phyloP scores from a whole-genome alignment of 768 basidiomycete genomes.

The Candolleomyces aberdarensis region DNA sequence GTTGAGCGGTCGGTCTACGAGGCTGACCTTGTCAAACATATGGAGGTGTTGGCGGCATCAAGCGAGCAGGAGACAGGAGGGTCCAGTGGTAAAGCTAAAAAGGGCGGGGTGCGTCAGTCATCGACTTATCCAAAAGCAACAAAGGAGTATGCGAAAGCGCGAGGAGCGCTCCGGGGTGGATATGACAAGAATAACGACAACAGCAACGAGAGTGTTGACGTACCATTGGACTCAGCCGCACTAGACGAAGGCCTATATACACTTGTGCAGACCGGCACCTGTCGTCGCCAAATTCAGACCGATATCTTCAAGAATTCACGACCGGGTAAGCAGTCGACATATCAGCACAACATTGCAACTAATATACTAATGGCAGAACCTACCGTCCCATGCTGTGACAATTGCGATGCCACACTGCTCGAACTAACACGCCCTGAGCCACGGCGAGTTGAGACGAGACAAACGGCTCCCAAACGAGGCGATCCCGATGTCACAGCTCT shows the following conservation, averaged over 20 bases:
- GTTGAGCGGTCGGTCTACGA: constrained; percentile 20
- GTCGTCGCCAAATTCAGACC: constrained; percentile 20
- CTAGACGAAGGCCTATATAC: constrained; percentile 26
- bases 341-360: neutral
- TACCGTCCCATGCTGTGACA: neutral
- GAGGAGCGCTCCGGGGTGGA: constrained; percentile 10
- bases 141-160: constrained; percentile 12
- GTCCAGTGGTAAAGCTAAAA: neutral
- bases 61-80: neutral
- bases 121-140: constrained; percentile 12
- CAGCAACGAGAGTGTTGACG: neutral
- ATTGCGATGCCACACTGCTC: neutral
- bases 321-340: constrained; percentile 8
- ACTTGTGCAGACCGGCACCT: constrained; percentile 24
- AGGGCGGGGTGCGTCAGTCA: constrained; percentile 4
- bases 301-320: constrained; percentile 15
- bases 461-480: neutral
- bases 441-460: neutral
- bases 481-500: neutral
- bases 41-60: neutral
- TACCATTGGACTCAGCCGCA: constrained; percentile 11
- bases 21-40: constrained; percentile 7
- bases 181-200: constrained; percentile 10
- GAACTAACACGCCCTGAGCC: neutral
- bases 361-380: neutral